phyloP scores from a whole-genome alignment of 2,329 filamentous ascomycete genomes.

The Byssoonygena ceratinophila region DNA sequence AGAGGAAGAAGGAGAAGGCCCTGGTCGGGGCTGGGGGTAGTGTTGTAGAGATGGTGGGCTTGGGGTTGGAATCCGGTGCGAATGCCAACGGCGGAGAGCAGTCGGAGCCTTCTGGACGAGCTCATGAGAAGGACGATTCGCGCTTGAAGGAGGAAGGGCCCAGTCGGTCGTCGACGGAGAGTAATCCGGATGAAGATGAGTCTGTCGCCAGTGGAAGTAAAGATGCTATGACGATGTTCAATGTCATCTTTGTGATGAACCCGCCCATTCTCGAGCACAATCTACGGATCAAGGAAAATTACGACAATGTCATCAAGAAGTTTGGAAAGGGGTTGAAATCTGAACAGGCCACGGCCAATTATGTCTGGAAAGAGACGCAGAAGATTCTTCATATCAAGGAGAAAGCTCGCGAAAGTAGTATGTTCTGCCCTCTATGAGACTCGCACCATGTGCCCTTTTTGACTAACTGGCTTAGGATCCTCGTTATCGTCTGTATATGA shows the following conservation, averaged over 20 bases:
- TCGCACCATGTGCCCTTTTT: no score
- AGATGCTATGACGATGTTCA: conserved; percentile 87
- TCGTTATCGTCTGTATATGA: conserved; percentile 33
- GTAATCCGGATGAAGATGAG: not conserved
- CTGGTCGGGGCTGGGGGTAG: conserved; percentile 26
- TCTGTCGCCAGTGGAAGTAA: conserved; percentile 27
- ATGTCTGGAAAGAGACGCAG: conserved; percentile 85
- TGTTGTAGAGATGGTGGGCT: conserved; percentile 19
- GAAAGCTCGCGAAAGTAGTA: conserved; percentile 56
- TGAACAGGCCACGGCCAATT: conserved; percentile 79
- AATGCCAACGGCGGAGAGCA: not conserved
- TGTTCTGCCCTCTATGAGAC: conserved; percentile 2
- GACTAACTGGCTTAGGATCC: conserved; percentile 20
- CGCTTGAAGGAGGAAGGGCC: not conserved
- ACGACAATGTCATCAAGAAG: conserved; percentile 81
- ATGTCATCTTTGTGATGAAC: conserved; percentile 83
- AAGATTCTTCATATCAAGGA: conserved; percentile 71
- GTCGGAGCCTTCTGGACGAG: not conserved
- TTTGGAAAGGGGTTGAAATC: conserved; percentile 87
- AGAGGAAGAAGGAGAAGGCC: conserved; percentile 27
- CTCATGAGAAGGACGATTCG: not conserved
- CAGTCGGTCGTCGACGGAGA: conserved; percentile 3
- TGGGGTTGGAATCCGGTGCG: conserved; percentile 19
- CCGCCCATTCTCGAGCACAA: conserved; percentile 69
- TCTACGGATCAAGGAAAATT: conserved; percentile 63